Conservation (phyloP, 768 basidiomycete species). For the Tylopilus felleus region DNA sequence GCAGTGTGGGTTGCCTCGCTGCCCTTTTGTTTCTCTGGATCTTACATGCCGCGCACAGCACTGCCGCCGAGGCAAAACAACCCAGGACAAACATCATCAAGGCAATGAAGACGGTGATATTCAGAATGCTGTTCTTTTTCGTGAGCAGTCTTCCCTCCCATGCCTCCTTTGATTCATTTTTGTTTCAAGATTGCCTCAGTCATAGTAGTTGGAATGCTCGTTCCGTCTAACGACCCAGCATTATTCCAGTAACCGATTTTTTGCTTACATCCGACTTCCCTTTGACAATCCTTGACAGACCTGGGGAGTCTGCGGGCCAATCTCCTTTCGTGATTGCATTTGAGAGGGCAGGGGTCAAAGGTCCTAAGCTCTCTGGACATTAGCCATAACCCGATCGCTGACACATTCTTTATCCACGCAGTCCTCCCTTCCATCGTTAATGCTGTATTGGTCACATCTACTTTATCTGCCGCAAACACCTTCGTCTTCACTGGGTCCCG, state of each 20-base stretch:
- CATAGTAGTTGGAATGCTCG: constrained; percentile 72
- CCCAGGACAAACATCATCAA: constrained; percentile 73
- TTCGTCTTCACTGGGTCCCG: no score
- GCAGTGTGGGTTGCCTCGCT: constrained; percentile 47
- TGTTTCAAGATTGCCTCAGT: constrained; percentile 8
- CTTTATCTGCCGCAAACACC: no score
- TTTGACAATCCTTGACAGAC: constrained; percentile 4
- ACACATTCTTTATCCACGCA: no score
- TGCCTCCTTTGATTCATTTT: neutral
- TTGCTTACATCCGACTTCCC: no score
- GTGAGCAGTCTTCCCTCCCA: constrained; percentile 1
- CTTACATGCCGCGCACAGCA: constrained; percentile 35
- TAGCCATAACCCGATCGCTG: no score
- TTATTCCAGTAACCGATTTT: constrained; percentile 40
- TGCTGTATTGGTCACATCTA: no score
- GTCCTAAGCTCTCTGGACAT: constrained; percentile 20
- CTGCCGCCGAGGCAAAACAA: constrained; percentile 73
- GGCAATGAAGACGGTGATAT: constrained; percentile 74
- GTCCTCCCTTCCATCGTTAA: no score
- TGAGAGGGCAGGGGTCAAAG: constrained; percentile 64
- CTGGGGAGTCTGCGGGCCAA: constrained; percentile 45
- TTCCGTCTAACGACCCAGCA: constrained; percentile 58
- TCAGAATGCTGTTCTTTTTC: constrained; percentile 53
- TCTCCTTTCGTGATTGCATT: constrained; percentile 91
- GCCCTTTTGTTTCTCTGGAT: constrained; percentile 6